phyloP scores from a whole-genome alignment of 2,329 filamentous ascomycete species.

The Cordyceps farinosa region DNA sequence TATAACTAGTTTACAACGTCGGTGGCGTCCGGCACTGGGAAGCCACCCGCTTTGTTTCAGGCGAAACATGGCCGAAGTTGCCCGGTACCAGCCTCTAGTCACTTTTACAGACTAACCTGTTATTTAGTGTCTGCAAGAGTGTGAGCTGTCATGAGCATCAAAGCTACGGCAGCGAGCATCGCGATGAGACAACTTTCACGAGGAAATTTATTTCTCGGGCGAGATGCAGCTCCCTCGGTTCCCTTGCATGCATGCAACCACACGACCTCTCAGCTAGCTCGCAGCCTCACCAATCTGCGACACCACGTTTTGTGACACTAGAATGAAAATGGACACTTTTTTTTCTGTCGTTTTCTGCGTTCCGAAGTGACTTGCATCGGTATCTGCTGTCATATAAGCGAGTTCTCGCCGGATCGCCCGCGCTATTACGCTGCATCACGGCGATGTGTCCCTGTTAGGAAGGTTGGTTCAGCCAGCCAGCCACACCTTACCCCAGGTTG shows the following conservation, averaged over 20 bases:
- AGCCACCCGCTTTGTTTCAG: neutral
- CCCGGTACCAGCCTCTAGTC: neutral
- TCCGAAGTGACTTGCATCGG: neutral
- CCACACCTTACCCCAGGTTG: conserved; percentile 4
- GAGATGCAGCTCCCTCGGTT: neutral
- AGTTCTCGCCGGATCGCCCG: neutral
- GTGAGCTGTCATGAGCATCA: neutral
- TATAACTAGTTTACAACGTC: neutral
- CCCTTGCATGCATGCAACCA: neutral
- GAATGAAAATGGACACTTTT: neutral
- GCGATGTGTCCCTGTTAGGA: neutral
- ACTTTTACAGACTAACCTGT: neutral
- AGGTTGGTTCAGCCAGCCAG: conserved; percentile 1
- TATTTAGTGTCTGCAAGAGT: no score
- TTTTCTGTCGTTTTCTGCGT: no score
- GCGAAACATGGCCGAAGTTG: neutral
- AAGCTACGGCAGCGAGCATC: neutral
- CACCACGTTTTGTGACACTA: neutral
- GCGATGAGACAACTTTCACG: neutral
- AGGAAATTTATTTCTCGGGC: neutral
- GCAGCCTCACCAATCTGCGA: neutral
- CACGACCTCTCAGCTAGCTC: neutral
- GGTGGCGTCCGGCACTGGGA: neutral
- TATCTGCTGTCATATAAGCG: neutral
- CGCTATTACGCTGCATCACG: neutral